phyloP scores from a whole-genome alignment of 805 yeast species.

The Hanseniaspora hatyaiensis region DNA sequence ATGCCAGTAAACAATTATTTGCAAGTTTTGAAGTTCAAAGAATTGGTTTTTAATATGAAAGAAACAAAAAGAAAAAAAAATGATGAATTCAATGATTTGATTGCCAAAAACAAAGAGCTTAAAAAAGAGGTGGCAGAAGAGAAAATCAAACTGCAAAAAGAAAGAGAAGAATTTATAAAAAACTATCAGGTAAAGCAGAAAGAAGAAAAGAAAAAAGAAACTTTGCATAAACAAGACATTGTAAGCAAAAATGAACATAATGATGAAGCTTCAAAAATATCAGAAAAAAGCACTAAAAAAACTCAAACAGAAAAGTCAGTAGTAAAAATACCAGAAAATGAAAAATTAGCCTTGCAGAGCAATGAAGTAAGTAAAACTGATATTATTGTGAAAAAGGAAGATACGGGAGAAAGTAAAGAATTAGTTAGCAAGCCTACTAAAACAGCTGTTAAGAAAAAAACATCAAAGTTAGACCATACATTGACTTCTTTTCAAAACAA shows the following conservation, averaged over 20 bases:
- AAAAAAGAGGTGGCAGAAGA: conserved; percentile 20
- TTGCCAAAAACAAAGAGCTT: conserved; percentile 19
- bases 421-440: conserved; percentile 7
- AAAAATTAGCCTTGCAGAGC: no score
- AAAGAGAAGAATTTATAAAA: conserved; percentile 16
- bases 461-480: conserved; percentile 38
- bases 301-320: not conserved
- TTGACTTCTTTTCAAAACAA: conserved; percentile 69
- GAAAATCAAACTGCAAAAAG: conserved; percentile 17
- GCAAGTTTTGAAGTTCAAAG: conserved; percentile 21
- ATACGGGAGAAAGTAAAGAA: no score
- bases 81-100: conserved; percentile 19
- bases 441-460: conserved; percentile 14
- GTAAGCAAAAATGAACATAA: conserved; percentile 5
- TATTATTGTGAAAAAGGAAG: not conserved
- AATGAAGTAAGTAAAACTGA: no score
- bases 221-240: not conserved
- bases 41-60: conserved; percentile 18
- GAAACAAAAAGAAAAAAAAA: conserved; percentile 12
- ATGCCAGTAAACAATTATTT: conserved; percentile 19
- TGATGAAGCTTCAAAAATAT: not conserved
- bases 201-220: conserved; percentile 13
- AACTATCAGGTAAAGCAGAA: not conserved
- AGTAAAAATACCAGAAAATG: no score
- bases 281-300: conserved; percentile 5